Evolutionary conservation across 441 rosid species (phyloP).

Genomic region (Erysimum cheiri): DNA sequence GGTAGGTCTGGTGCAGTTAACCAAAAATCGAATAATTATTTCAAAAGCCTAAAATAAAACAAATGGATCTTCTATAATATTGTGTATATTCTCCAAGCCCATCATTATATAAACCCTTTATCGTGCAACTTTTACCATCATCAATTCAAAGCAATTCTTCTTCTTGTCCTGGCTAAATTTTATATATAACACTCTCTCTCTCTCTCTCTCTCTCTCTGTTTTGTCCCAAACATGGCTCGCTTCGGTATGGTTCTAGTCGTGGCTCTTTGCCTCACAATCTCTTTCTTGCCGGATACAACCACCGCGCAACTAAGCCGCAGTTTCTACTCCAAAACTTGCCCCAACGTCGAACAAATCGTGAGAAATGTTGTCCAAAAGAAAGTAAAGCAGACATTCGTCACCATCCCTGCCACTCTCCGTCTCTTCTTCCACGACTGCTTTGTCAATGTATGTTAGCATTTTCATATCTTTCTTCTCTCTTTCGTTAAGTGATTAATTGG

Average conservation of each 20-base stretch:
- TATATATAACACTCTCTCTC: neutral
- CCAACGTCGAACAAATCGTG: conserved; percentile 37
- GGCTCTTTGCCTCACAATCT: conserved; percentile 26
- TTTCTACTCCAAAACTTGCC: conserved; percentile 36
- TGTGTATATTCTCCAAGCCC: conserved; percentile 20
- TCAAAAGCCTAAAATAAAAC: conserved; percentile 29
- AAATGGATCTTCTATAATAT: conserved; percentile 20
- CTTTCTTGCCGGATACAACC: conserved; percentile 17
- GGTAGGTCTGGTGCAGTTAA: conserved; percentile 19
- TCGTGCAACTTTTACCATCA: conserved; percentile 34
- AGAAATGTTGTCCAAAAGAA: conserved; percentile 33
- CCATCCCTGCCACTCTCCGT: conserved; percentile 42
- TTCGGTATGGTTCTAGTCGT: conserved; percentile 25
- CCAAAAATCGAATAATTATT: conserved; percentile 17
- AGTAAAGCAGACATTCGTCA: conserved; percentile 31
- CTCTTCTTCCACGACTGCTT: conserved; percentile 46
- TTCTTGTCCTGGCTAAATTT: conserved; percentile 19
- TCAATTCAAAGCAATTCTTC: conserved; percentile 27
- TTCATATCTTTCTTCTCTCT: neutral
- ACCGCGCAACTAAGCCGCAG: conserved; percentile 23
- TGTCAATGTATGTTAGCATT: conserved; percentile 32
- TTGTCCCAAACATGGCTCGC: conserved; percentile 27
- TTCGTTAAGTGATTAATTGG: neutral
- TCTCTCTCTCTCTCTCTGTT: neutral
- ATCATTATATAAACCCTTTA: conserved; percentile 33